These are phyloP conservation scores for Salisapilia sapeloensis DNA, from an alignment of 352 stramenopile species.

Conservation along the genomic window DNA sequence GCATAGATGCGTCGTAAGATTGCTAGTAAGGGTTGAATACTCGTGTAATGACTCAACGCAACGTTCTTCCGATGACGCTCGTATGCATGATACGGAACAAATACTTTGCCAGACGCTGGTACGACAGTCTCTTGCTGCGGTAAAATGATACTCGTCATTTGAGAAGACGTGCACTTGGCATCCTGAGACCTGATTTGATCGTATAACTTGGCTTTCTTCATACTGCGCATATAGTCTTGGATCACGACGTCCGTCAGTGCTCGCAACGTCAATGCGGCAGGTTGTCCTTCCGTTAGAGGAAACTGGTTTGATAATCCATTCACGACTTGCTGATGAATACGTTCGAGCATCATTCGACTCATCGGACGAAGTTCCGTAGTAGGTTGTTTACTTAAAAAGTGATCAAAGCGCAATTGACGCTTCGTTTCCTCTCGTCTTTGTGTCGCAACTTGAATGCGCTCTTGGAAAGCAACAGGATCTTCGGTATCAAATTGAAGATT, in stretches of 20 bases:
- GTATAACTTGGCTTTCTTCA: conserved; percentile 84
- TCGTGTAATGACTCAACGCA: conserved; percentile 23
- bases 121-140: conserved; percentile 36
- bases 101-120: conserved; percentile 59
- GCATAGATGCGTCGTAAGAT: conserved; percentile 81
- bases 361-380: conserved; percentile 58
- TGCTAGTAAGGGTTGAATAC: conserved; percentile 36
- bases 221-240: conserved; percentile 80
- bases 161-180: too few species aligned
- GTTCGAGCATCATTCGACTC: conserved; percentile 51
- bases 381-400: conserved; percentile 76
- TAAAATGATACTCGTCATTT: too few species aligned
- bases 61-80: conserved; percentile 30
- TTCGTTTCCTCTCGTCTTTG: conserved; percentile 59
- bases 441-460: conserved; percentile 46
- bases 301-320: conserved; percentile 53
- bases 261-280: conserved; percentile 42
- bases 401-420: conserved; percentile 79
- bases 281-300: conserved; percentile 37
- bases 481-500: conserved; percentile 86
- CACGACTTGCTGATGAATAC: conserved; percentile 73
- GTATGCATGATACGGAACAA: conserved; percentile 56
- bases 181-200: conserved; percentile 32
- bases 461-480: conserved; percentile 43
- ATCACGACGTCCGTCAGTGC: conserved; percentile 79